These are phyloP conservation scores for Cochlearia excelsa DNA, from an alignment of 345 rosid species.

Conservation along the genomic window DNA sequence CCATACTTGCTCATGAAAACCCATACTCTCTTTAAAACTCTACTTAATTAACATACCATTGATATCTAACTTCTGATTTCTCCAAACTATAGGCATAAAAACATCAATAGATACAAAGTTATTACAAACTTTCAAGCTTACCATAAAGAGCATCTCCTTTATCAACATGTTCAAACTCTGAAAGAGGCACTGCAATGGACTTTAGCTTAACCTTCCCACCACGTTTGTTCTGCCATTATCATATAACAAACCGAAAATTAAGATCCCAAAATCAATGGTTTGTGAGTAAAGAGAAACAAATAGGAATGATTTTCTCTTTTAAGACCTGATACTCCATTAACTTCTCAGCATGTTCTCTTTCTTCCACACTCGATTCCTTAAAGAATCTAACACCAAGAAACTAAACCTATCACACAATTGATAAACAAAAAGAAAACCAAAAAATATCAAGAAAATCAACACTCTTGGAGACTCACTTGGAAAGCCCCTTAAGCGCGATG, in stretches of 20 bases:
- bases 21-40: background rate
- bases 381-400: slow-evolving; percentile 54
- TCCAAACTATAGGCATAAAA: background rate
- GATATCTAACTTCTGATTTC: background rate
- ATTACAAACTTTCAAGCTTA: slow-evolving; percentile 29
- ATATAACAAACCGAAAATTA: background rate
- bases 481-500: slow-evolving; percentile 82
- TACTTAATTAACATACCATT: background rate
- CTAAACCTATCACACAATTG: background rate
- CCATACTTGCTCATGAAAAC: background rate
- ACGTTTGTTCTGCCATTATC: slow-evolving; percentile 62
- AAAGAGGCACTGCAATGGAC: slow-evolving; percentile 59
- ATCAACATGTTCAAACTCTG: slow-evolving; percentile 81
- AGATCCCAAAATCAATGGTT: too few species aligned
- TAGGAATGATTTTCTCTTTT: background rate
- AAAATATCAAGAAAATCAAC: background rate
- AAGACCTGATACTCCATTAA: slow-evolving; percentile 89
- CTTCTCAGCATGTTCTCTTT: slow-evolving; percentile 91
- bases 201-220: slow-evolving; percentile 88
- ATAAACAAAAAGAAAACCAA: background rate
- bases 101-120: background rate
- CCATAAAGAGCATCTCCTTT: slow-evolving; percentile 95
- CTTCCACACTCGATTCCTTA: slow-evolving; percentile 90
- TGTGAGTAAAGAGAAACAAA: background rate
- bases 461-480: slow-evolving; percentile 54